Evolutionary conservation across 2,329 filamentous ascomycete genomes (phyloP).

Genomic region (Pseudohalonectria lignicola): DNA sequence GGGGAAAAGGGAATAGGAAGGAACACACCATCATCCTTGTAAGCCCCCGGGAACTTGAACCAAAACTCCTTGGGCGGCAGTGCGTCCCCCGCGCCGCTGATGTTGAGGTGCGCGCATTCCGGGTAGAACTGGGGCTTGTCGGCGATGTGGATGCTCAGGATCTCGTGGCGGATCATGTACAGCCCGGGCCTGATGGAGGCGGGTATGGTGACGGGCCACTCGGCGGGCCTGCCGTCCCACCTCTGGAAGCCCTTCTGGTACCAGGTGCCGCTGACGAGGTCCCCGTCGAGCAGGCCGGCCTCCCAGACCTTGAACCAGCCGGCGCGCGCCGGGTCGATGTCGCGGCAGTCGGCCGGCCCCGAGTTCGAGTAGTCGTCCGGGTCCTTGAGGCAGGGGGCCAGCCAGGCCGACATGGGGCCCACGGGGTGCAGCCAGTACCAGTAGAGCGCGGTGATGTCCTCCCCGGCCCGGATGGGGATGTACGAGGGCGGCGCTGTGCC

Average conservation of each 20-base stretch:
- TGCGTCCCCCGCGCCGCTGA: conserved; percentile 16
- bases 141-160: conserved; percentile 37
- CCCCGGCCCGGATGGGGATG: conserved; percentile 23
- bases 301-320: conserved; percentile 32
- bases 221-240: conserved; percentile 23
- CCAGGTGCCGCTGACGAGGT: conserved; percentile 22
- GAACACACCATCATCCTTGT: conserved; percentile 20
- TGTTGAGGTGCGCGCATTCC: conserved; percentile 25
- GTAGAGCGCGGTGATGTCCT: conserved; percentile 25
- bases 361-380: conserved; percentile 16
- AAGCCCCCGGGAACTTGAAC: conserved; percentile 23
- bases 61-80: conserved; percentile 16
- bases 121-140: conserved; percentile 33
- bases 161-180: conserved; percentile 41
- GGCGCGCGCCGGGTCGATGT: conserved; percentile 9
- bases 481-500: conserved; percentile 21
- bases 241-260: conserved; percentile 26
- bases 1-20: too few species aligned
- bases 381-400: conserved; percentile 18
- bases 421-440: conserved; percentile 29
- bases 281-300: conserved; percentile 20
- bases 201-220: conserved; percentile 36
- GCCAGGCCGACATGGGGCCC: conserved; percentile 27
- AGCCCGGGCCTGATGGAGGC: conserved; percentile 29
- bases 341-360: not conserved